Base-by-base conservation (phyloP, 345 rosid species). In the Sonneratia alba region DNA sequence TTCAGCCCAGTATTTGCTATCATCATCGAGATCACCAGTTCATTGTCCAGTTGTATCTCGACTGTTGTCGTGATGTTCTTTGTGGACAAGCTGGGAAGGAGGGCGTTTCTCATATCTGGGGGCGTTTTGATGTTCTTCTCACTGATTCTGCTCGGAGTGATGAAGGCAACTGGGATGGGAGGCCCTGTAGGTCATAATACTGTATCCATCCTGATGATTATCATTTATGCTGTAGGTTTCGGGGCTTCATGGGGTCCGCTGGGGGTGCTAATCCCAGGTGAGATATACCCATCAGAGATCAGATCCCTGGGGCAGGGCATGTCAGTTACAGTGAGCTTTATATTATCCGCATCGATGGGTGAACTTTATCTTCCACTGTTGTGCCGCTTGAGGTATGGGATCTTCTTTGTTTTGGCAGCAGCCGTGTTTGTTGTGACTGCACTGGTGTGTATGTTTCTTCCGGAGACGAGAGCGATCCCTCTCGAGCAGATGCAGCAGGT, bases 171-270 rank as follows among this genome's bases (percentile, higher is more conserved):
- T 5, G 88, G 86, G 64, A 73, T 70, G 1, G 74, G 71, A 69
- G 77, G 77, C 43, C 80, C 85, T 40, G 63, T 75, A 74, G 84
- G 79, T 45, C 24, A 75, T 19, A 84, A 84, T 9, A 42, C 80
- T 32, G 18, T 77, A 15, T 73, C 83, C 22, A 78, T 88, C 7
- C 70, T 76, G 42, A 67, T 85, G n/a, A 81, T 82, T 83, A 78
- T 89, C 81, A 8, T 82, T 21, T 88, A 83, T 43, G 87, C 83
- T 11, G 83, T 82, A 37, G 93, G 90, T 12, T 88, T 86, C 66
- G 90, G 85, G 0, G 85, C 81, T 86, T 85, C 91, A 3, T 88
- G 91, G 91, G 93, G 89, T 7, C 90, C 90, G 12, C 76, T 88
- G 4, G 65, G 78, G 61, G 79, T 86, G 87, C 83, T 88, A 64